Evolutionary conservation across 805 yeast genomes (phyloP).

Genomic region (Kurtzmaniella cleridarum): DNA sequence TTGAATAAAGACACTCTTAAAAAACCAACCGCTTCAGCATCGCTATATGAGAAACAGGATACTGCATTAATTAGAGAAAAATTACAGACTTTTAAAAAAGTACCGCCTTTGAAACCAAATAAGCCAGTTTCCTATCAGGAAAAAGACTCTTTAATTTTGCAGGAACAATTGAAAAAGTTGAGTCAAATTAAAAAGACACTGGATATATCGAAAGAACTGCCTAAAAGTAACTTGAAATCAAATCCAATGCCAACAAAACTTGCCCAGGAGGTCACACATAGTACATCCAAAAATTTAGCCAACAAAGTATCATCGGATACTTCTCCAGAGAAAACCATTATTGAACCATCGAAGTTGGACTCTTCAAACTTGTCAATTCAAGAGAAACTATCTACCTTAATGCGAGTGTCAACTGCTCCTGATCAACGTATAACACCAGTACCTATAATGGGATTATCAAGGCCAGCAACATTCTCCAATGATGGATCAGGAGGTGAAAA

Average conservation of each 20-base stretch:
- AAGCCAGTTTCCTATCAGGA: constrained; percentile 13
- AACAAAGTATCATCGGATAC: too few species aligned
- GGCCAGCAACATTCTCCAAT: too few species aligned
- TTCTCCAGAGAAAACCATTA: too few species aligned
- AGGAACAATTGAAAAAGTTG: constrained; percentile 11
- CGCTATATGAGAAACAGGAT: constrained; percentile 3
- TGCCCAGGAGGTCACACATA: too few species aligned
- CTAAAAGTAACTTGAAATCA: constrained; percentile 22
- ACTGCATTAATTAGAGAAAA: constrained; percentile 1
- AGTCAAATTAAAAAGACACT: neutral
- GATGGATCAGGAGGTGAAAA: constrained; percentile 5
- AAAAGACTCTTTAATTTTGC: constrained; percentile 13
- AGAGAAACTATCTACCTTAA: too few species aligned
- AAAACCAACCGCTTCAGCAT: neutral
- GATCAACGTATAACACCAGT: too few species aligned
- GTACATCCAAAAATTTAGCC: too few species aligned
- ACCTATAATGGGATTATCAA: too few species aligned
- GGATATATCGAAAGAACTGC: constrained; percentile 2
- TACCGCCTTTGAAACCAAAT: constrained; percentile 11
- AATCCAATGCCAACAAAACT: too few species aligned
- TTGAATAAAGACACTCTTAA: neutral
- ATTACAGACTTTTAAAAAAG: constrained; percentile 2
- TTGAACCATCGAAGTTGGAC: too few species aligned
- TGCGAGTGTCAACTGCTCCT: too few species aligned
- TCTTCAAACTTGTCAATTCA: too few species aligned